Percentiles rank a stretch among this genome's conserved stretches.
Conservation (phyloP, 495 filamentous ascomycete species). For the Aspergillus avenaceus region DNA sequence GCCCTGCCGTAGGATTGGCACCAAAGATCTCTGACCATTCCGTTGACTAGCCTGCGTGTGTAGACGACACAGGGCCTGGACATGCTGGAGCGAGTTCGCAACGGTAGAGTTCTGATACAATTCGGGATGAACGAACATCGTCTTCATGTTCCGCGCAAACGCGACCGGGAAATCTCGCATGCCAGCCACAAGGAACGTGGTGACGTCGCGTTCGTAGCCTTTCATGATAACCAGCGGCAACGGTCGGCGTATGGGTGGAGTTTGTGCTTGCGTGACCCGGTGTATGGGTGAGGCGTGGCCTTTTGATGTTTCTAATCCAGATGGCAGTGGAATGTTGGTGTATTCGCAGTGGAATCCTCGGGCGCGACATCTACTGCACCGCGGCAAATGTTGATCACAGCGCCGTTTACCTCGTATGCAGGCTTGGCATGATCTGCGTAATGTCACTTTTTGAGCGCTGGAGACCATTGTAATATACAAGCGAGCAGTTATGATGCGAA, state of each 20-base stretch:
- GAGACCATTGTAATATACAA: not conserved
- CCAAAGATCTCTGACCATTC: slow-evolving; percentile 4
- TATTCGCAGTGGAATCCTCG: slow-evolving; percentile 35
- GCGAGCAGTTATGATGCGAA: too few species aligned
- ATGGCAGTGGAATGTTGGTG: slow-evolving; percentile 22
- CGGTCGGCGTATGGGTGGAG: slow-evolving; percentile 4
- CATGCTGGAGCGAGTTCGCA: slow-evolving; percentile 25
- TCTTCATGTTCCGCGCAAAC: slow-evolving; percentile 20
- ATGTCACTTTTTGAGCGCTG: not conserved
- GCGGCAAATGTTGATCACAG: slow-evolving; percentile 38
- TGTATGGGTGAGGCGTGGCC: not conserved
- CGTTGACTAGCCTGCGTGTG: slow-evolving; percentile 10
- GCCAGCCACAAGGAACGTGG: slow-evolving; percentile 19
- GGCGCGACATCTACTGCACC: slow-evolving; percentile 34
- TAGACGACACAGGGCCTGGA: slow-evolving; percentile 19
- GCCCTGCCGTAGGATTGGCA: slow-evolving; percentile 21
- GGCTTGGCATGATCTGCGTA: slow-evolving; percentile 37
- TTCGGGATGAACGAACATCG: slow-evolving; percentile 35
- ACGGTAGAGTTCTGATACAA: slow-evolving; percentile 22
- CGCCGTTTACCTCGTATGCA: slow-evolving; percentile 42
- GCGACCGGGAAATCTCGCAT: slow-evolving; percentile 14
- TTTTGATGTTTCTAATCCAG: not conserved
- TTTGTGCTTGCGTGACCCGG: not conserved
- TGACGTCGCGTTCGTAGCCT: slow-evolving; percentile 15
- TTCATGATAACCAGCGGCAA: slow-evolving; percentile 27